Evolutionary conservation across 2,329 filamentous ascomycete species (phyloP), one percentile per base, ranked within the genome.

Genomic region (Colletotrichum echinochloae): DNA sequence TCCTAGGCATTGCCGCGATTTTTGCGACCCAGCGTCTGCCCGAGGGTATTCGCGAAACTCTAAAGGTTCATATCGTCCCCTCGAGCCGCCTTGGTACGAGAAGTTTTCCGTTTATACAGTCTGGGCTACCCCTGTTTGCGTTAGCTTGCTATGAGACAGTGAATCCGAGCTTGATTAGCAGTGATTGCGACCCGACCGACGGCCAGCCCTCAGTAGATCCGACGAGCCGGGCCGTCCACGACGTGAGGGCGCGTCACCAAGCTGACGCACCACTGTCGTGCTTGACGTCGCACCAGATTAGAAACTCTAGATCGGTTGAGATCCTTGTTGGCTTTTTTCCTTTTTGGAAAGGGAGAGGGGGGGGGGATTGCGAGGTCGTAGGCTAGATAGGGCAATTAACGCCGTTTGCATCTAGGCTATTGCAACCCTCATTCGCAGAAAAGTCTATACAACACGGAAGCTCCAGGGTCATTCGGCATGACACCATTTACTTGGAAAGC

Each of bases 91-190:
- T 14, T 39, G 2, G 30, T n/a, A n/a, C n/a, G n/a, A n/a, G n/a
- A n/a, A n/a, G 26, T 37, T 41, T 39, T 23, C 52, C 12, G 48
- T 46, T 37, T 23, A 26, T 44, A n/a, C 46, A 12, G 12, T 12
- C 23, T 37, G 39, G 66, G 33, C 33, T 35, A n/a, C 51, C 66
- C 66, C 33, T 70, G 63, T 37, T 23, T 18, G 41, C 9, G 44
- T 2, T 30, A 62, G 41, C n/a, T 54, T 54, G 46, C 60, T 49
- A n/a, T 46, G 66, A 60, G 41, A 66, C 56, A 11, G 23, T 52
- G 39, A 16, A 49, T 49, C 52, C 20, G 33, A n/a, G n/a, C n/a
- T 9, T 14, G 3, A 23, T 11, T n/a, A 41, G 35, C n/a, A 28
- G 5, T 57, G 37, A 39, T 20, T 16, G 7, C 11, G 14, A 49